phyloP scores from a whole-genome alignment of 345 rosid genomes.

The Aurinia saxatilis region DNA sequence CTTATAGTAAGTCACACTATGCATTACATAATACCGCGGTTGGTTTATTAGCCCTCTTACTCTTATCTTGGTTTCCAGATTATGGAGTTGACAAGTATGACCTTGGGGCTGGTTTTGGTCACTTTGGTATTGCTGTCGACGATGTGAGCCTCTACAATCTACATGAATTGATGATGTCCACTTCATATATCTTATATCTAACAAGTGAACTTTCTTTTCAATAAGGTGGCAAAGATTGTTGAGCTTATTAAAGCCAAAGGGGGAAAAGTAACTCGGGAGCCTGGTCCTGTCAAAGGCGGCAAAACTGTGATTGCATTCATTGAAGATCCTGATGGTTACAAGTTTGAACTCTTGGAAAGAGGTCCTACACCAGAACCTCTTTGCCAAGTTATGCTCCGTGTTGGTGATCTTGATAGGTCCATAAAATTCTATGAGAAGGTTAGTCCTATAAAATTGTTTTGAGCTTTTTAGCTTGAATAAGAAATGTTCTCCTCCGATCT shows the following conservation, averaged over 20 bases:
- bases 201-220: not conserved
- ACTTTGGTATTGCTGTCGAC: slow-evolving; percentile 90
- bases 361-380: slow-evolving; percentile 97
- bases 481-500: not conserved
- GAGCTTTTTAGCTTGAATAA: not conserved
- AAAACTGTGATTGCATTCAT: slow-evolving; percentile 83
- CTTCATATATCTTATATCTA: not conserved
- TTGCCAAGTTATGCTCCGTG: slow-evolving; percentile 99
- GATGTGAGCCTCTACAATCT: slow-evolving; percentile 56
- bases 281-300: slow-evolving; percentile 94
- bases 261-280: slow-evolving; percentile 85
- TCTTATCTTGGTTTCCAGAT: slow-evolving; percentile 38
- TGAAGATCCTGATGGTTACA: slow-evolving; percentile 97
- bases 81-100: slow-evolving; percentile 94
- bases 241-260: slow-evolving; percentile 89
- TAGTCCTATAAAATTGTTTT: slow-evolving; percentile 5
- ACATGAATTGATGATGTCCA: not conserved
- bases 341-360: slow-evolving; percentile 94
- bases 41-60: not conserved
- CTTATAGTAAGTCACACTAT: slow-evolving; percentile 60
- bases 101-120: slow-evolving; percentile 89
- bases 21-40: not conserved
- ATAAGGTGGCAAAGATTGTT: slow-evolving; percentile 73
- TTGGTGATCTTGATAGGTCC: slow-evolving; percentile 90
- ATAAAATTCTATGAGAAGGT: slow-evolving; percentile 93